Base-by-base conservation (phyloP, 371 early-diverging fungal genomes). In the Rhizopus stolonifer region DNA sequence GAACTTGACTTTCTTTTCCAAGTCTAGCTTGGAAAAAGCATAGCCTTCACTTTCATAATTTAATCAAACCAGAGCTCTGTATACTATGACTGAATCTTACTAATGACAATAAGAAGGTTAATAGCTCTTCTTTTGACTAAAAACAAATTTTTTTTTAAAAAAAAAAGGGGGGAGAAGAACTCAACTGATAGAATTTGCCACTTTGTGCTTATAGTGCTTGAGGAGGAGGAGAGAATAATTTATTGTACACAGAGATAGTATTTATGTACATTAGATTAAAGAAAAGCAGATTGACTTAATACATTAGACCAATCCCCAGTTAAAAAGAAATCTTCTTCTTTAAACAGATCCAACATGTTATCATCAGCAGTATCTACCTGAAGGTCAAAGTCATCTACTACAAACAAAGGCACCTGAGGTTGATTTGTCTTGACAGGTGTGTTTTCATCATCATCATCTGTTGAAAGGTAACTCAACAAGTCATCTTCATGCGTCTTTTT, bases 391-490 rank as follows among this genome's bases (percentile, higher is more conserved):
- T 58, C 59, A 48, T 64, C 64, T 0, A 64, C 58, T 33, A 64
- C 38, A 38, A 64, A 64, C 13, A 64, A 45, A 4, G 58, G 63
- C 2, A 48, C 48, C 33, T 29, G 31, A 7, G 31, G 31, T 29
- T 29, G 7, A 5, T 43, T 31, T 53, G 49, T 0, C 29, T 43
- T 31, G 24, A 4, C 10, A 10, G 24, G 4, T 51, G 52, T 2
- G 31, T 58, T 25, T 24, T 54, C 58, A 13, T 64, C 64, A 22
- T 61, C 61, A 17, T 61, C 64, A 29, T 64, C 64, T 7, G 64
- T 58, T n/a, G 64, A 54, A 9, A 50, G 34, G 22, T 54, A 57
- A 34, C 63, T 63, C 4, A 58, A 63, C 6, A 25, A 42, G 19
- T 64, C 64, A 24, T 64, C 58, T 2, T 40, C 17, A 29, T 10